Base-by-base conservation (phyloP, 2,329 filamentous ascomycete species). In the Didymella pinodella region DNA sequence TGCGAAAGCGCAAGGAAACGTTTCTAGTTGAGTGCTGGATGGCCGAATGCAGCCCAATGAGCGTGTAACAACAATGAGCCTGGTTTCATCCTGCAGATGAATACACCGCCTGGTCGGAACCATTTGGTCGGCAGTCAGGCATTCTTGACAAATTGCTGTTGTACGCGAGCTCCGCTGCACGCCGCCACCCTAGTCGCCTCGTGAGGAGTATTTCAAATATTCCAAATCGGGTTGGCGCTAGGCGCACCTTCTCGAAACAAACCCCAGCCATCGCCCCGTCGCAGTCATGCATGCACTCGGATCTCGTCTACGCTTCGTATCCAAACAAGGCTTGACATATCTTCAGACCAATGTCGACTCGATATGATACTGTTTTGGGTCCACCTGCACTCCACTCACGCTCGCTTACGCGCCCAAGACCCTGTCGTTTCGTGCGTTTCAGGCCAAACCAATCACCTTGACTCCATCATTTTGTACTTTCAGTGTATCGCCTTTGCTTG, bases 121-220 rank as follows among this genome's bases (percentile, higher is more conserved):
- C 46, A 54, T 50, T 11, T 51, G 36, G 34, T 38, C 28, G 36
- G 26, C 18, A 48, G 52, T 47, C 48, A 51, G 47, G 44, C 36
- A 43, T 43, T 43, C 29, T 63, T 69, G 67, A 69, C 67, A 67
- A 69, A 69, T 69, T 46, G 25, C 57, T 26, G 50, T 45, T 51
- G 14, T 31, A 51, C 47, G 50, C 46, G 38, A 59, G 55, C 46
- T 50, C 32, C 41, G 38, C 18, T 20, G 25, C 38, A 50, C 29
- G 49, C 49, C 40, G 25, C 41, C 32, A 47, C 40, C 49, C 56
- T 50, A 48, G 56, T 12, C 25, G 50, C 32, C 41, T 50, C 46
- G 60, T 67, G 50, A 18, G 61, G 62, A 22, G 66, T 67, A 74
- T 74, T 74, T 66, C 63, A 73, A 73, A 73, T 73, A 48, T 61